Conservation (phyloP, 225 moss, liverwort and hornwort species). For the Climacium dendroides region DNA sequence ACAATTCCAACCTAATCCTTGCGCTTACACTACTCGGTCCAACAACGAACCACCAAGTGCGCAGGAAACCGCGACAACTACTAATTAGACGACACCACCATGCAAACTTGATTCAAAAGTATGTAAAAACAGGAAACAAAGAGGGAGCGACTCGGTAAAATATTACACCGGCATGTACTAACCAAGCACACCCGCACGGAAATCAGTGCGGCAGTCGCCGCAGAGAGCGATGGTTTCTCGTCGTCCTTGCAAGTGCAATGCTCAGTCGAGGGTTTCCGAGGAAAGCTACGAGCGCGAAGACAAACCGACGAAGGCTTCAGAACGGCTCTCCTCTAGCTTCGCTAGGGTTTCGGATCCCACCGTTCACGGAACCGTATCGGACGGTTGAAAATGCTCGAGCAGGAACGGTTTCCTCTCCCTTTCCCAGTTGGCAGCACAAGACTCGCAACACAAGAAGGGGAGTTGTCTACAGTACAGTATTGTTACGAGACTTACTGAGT, state of each 20-base stretch:
- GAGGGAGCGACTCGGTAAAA: neutral
- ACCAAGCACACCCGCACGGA: neutral
- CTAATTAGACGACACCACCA: neutral
- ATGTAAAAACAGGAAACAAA: neutral
- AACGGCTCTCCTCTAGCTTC: neutral
- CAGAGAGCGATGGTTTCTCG: neutral
- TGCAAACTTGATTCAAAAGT: no score
- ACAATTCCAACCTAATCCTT: neutral
- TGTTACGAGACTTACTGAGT: neutral
- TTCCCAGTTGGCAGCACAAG: neutral
- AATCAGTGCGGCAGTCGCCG: neutral
- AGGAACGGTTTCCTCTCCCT: slow-evolving; percentile 9
- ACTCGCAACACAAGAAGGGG: neutral
- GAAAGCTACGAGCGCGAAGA: neutral
- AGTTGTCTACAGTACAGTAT: neutral
- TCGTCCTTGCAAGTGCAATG: neutral
- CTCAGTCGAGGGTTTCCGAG: neutral
- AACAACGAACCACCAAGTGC: neutral
- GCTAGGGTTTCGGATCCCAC: slow-evolving; percentile 27
- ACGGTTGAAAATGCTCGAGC: neutral
- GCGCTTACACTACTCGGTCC: neutral
- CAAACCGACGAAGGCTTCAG: neutral
- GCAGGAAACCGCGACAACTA: neutral
- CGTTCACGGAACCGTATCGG: neutral
- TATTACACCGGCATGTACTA: neutral